Base-by-base conservation (phyloP, 1,139 yeast species). In the Blastobotrys ciferrii region DNA sequence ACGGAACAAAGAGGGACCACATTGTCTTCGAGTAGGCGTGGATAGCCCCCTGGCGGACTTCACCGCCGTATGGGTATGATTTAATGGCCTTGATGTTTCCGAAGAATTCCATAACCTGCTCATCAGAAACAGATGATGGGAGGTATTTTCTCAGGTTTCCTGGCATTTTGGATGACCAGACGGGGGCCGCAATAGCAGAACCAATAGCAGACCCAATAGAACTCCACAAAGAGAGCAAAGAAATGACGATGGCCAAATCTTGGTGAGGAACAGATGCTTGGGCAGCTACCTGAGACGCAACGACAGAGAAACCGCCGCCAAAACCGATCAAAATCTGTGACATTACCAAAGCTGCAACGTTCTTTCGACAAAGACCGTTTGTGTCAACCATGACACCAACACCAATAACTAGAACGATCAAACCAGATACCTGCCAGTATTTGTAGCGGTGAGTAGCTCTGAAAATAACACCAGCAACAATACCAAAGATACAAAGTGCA, bases 271-370 rank as follows among this genome's bases (percentile, higher is more conserved):
- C 39, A 5, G 50, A 52, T 23, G 54, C 50, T 66, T 65, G 57
- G 32, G 60, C 64, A 19, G 69, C 65, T 58, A 65, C 55, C 17
- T 66, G 58, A 18, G 59, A 53, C 35, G 59, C 56, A 36, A 65
- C 58, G 19, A 63, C 60, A 5, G 64, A 36, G 11, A 58, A 53
- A 32, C 68, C 64, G 17, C 68, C 68, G 5, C 55, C 63, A 43
- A 66, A 57, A 15, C 68, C 63, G 44, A 65, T 62, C 52, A 65
- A 64, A 36, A 65, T 62, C 49, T 64, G 68, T 43, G 63, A 61
- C 68, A 65, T 65, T 43, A 65, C 53, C 31, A 64, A 47, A 49
- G 49, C 62, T 12, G 65, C 65, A 43, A 66, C 53, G 9, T 23
- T 23, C 9, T 23, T 23, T 5, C 28, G 28, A 9, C 28, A 23